A percentile compares a stretch with the other conserved stretches of the same genome.
Evolutionary conservation across 805 yeast species (phyloP).

Genomic region (Wickerhamomyces alni): DNA sequence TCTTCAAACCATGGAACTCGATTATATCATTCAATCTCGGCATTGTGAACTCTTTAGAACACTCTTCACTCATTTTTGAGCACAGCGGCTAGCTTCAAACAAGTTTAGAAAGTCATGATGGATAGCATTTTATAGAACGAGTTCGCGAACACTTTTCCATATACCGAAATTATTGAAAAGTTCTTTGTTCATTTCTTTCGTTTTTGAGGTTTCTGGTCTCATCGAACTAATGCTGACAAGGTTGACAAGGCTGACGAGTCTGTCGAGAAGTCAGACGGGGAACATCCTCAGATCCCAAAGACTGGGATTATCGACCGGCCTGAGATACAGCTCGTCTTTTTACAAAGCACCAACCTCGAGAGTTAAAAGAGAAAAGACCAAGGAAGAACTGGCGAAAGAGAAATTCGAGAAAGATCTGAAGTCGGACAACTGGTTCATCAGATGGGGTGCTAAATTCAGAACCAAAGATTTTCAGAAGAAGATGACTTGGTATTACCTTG

Average conservation of each 20-base stretch:
- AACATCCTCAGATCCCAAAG: background rate
- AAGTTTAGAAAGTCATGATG: too few relatives aligned
- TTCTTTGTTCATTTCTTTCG: too few relatives aligned
- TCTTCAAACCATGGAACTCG: constrained; percentile 2
- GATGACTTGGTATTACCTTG: constrained; percentile 57
- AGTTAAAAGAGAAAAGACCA: constrained; percentile 21
- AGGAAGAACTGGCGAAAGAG: constrained; percentile 27
- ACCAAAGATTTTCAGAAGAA: constrained; percentile 54
- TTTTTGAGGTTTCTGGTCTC: too few relatives aligned
- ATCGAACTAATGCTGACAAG: too few relatives aligned
- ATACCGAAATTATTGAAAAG: too few relatives aligned
- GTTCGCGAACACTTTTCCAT: too few relatives aligned
- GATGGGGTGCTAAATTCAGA: constrained; percentile 50
- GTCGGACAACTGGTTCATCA: constrained; percentile 30
- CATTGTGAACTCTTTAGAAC: constrained; percentile 1
- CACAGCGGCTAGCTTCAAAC: too few relatives aligned
- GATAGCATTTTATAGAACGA: too few relatives aligned
- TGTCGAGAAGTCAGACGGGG: too few relatives aligned
- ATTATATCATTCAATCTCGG: constrained; percentile 8
- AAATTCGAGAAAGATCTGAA: constrained; percentile 28
- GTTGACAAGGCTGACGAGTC: background rate
- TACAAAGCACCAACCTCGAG: constrained; percentile 17
- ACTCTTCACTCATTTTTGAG: background rate
- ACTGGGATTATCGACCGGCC: background rate
- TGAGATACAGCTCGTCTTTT: constrained; percentile 12